These are phyloP conservation scores for Elsinoe ampelina DNA, from an alignment of 2,329 filamentous ascomycete species.

Conservation along the genomic window DNA sequence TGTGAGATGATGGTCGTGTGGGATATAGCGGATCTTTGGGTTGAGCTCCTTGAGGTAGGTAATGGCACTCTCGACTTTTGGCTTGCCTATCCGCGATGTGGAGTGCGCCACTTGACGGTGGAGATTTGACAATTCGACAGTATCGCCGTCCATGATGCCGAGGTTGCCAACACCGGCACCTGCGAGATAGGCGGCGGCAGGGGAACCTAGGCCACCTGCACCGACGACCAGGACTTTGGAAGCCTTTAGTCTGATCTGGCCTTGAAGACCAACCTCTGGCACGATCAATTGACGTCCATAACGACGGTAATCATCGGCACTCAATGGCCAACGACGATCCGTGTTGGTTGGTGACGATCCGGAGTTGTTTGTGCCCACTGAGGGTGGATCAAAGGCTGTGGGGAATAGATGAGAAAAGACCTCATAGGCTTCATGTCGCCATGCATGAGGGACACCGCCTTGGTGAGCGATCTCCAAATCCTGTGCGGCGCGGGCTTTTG, in stretches of 20 bases:
- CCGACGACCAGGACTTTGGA: slow-evolving; percentile 73
- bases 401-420: slow-evolving; percentile 22
- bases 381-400: slow-evolving; percentile 17
- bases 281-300: slow-evolving; percentile 91
- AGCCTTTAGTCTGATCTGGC: slow-evolving; percentile 63
- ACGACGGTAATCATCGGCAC: slow-evolving; percentile 64
- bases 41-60: slow-evolving; percentile 50
- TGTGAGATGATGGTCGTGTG: slow-evolving; percentile 56
- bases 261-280: slow-evolving; percentile 66
- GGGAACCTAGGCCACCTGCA: slow-evolving; percentile 82
- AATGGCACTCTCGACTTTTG: slow-evolving; percentile 67
- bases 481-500: slow-evolving; percentile 21
- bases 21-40: slow-evolving; percentile 55
- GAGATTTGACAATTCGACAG: slow-evolving; percentile 80
- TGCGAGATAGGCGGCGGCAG: slow-evolving; percentile 84
- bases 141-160: slow-evolving; percentile 79
- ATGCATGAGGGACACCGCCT: slow-evolving; percentile 35
- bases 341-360: background rate
- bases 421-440: slow-evolving; percentile 34
- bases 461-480: slow-evolving; percentile 22
- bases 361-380: slow-evolving; percentile 18
- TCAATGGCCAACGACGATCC: slow-evolving; percentile 52
- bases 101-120: slow-evolving; percentile 84
- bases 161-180: slow-evolving; percentile 78
- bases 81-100: slow-evolving; percentile 58